These are phyloP conservation scores for Kickxella alabastrina DNA, from an alignment of 192 early-diverging fungal genomes.

Conservation along the genomic window DNA sequence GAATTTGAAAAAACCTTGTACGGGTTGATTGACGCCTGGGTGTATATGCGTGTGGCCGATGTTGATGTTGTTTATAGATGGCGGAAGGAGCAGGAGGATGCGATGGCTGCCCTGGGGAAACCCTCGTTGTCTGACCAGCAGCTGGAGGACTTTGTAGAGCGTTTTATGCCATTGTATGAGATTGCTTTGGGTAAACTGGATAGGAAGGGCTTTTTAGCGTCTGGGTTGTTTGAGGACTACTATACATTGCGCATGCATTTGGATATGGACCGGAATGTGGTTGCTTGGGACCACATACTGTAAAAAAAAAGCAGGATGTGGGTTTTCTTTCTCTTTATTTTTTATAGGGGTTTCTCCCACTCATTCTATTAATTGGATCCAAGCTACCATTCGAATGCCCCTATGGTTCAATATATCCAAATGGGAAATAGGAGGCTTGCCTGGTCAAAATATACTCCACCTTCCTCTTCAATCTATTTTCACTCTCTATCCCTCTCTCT, in stretches of 20 bases:
- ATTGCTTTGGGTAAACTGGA: constrained; percentile 40
- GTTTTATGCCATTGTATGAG: constrained; percentile 85
- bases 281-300: constrained; percentile 33
- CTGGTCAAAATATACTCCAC: too few species aligned
- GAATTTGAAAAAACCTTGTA: constrained; percentile 61
- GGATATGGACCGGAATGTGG: constrained; percentile 39
- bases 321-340: too few species aligned
- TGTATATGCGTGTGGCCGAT: constrained; percentile 63
- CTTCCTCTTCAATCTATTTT: too few species aligned
- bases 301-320: too few species aligned
- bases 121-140: constrained; percentile 67
- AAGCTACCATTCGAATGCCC: too few species aligned
- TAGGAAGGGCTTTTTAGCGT: constrained; percentile 29
- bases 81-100: constrained; percentile 84
- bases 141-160: constrained; percentile 77
- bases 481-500: too few species aligned
- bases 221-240: constrained; percentile 12
- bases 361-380: too few species aligned
- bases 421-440: too few species aligned
- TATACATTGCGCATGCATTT: constrained; percentile 45
- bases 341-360: neutral
- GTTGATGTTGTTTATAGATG: constrained; percentile 73
- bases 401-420: too few species aligned
- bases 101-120: constrained; percentile 27
- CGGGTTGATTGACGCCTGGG: constrained; percentile 68